Conservation (phyloP, 345 rosid genomes). For the Turritis glabra region DNA sequence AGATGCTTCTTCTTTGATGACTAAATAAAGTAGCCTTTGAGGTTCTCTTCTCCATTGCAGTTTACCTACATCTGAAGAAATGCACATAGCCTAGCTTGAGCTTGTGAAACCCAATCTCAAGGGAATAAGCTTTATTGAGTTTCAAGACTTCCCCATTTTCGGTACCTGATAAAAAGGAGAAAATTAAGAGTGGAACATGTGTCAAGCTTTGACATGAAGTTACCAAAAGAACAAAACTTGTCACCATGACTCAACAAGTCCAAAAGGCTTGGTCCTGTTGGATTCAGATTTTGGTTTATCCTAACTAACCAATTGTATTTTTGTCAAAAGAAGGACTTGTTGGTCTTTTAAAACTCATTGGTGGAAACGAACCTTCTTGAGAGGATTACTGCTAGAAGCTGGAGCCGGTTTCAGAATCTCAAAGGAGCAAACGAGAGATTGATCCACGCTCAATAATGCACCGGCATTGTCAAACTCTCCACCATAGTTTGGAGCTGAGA, state of each 20-base stretch:
- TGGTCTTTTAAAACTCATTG: not conserved
- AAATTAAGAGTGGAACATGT: not conserved
- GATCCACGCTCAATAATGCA: constrained; percentile 77
- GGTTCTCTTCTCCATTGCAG: constrained; percentile 24
- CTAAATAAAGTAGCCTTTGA: constrained; percentile 32
- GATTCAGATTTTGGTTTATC: not conserved
- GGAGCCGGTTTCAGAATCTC: constrained; percentile 84
- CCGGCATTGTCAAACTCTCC: constrained; percentile 99
- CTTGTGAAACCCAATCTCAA: constrained; percentile 20
- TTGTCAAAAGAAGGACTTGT: not conserved
- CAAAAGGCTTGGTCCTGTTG: not conserved
- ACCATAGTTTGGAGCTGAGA: constrained; percentile 99
- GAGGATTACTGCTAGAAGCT: constrained; percentile 47
- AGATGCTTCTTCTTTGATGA: constrained; percentile 35
- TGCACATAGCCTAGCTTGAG: constrained; percentile 31
- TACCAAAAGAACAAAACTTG: not conserved
- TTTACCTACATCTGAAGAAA: constrained; percentile 34
- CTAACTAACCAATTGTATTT: not conserved
- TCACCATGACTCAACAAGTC: not conserved
- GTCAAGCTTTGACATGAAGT: not conserved
- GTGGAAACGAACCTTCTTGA: constrained; percentile 64
- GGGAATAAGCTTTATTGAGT: constrained; percentile 7
- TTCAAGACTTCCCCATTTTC: constrained; percentile 41
- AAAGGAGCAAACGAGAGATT: constrained; percentile 79
- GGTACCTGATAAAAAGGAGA: constrained; percentile 30